Conservation (phyloP, 805 yeast genomes). For the Saccharomycopsis sp. region DNA sequence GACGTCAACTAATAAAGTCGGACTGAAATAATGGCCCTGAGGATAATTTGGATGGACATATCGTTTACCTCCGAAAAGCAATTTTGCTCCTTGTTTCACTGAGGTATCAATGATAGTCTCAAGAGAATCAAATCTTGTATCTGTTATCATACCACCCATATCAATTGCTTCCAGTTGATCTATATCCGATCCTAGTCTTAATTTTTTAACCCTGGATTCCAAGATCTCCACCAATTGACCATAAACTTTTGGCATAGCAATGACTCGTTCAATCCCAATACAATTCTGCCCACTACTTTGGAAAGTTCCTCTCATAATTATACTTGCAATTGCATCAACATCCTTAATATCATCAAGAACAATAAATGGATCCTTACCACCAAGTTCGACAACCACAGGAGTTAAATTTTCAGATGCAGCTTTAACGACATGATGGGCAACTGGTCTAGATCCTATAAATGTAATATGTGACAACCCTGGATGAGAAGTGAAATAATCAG, state of each 20-base stretch:
- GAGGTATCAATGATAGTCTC: conserved; percentile 69
- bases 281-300: conserved; percentile 98
- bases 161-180: conserved; percentile 89
- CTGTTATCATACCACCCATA: conserved; percentile 93
- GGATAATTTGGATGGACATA: conserved; percentile 88
- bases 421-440: conserved; percentile 78
- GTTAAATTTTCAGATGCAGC: conserved; percentile 85
- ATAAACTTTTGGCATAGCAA: conserved; percentile 68
- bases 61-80: conserved; percentile 75
- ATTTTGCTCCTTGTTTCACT: conserved; percentile 69
- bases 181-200: conserved; percentile 84
- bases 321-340: conserved; percentile 54
- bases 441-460: conserved; percentile 92
- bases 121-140: conserved; percentile 59
- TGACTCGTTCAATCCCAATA: conserved; percentile 93
- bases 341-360: conserved; percentile 76
- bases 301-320: conserved; percentile 89
- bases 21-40: conserved; percentile 88
- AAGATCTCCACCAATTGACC: conserved; percentile 53
- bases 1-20: conserved; percentile 82
- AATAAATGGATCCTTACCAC: conserved; percentile 91
- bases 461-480: conserved; percentile 82
- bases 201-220: conserved; percentile 44
- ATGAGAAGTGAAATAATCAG: conserved; percentile 80
- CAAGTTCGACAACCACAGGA: conserved; percentile 92